These are phyloP conservation scores for Middelhovenomyces tepae DNA, from an alignment of 805 yeast species.

Conservation along the genomic window DNA sequence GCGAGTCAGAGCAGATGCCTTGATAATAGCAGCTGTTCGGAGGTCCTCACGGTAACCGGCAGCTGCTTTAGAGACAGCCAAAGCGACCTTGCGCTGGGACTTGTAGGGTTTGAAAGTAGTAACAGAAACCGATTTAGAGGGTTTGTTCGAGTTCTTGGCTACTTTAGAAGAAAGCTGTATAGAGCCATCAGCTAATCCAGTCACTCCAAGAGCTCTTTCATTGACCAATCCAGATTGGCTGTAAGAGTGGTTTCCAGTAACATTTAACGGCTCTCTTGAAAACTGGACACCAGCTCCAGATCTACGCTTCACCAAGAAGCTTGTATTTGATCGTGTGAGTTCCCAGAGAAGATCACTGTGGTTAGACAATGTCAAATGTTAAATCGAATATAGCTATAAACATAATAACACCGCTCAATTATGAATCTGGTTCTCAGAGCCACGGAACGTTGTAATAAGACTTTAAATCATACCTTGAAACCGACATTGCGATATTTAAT, in stretches of 20 bases:
- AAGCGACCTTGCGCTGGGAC: conserved; percentile 36
- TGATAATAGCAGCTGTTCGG: conserved; percentile 39
- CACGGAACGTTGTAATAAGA: no score
- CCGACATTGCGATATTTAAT: no score
- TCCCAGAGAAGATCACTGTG: conserved; percentile 46
- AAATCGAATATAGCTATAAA: no score
- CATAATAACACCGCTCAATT: no score
- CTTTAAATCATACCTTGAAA: no score
- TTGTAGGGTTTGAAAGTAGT: conserved; percentile 36
- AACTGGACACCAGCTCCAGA: conserved; percentile 32
- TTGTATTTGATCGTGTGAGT: conserved; percentile 38
- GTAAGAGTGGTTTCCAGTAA: conserved; percentile 38
- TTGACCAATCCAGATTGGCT: conserved; percentile 41
- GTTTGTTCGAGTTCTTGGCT: conserved; percentile 40
- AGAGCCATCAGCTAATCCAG: conserved; percentile 29
- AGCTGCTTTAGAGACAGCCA: conserved; percentile 37
- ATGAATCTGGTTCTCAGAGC: no score
- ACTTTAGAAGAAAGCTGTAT: conserved; percentile 36
- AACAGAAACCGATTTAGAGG: conserved; percentile 33
- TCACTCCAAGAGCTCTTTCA: conserved; percentile 42
- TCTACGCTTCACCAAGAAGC: conserved; percentile 40
- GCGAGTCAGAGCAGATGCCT: conserved; percentile 38
- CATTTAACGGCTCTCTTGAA: conserved; percentile 45
- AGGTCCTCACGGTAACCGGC: conserved; percentile 43
- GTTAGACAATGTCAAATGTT: conserved; percentile 5